Base-by-base conservation (phyloP, 345 rosid species). In the Arabis alpina region DNA sequence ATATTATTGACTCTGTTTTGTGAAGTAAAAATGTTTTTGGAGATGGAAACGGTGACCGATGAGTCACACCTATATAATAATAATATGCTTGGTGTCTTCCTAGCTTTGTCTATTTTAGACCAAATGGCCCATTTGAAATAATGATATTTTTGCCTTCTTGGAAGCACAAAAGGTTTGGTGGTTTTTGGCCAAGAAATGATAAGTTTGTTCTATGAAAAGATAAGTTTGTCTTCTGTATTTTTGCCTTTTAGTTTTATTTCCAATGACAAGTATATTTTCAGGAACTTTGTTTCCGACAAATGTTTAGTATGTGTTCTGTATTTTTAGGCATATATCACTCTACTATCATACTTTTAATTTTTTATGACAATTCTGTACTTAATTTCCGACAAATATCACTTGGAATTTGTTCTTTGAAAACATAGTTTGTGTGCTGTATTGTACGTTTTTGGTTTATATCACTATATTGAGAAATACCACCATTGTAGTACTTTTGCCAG, bases 71-170 rank as follows among this genome's bases (percentile, higher is more conserved):
- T 51, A 48, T 34, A 34, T 34, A 34, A 5, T 32, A 32, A 5
- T 32, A 34, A 15, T 2, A 30, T 10, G 19, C 32, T 63, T 48
- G 42, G 24, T 13, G 61, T 71, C 2, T 48, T 13, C 12, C 1
- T 61, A 30, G 28, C 36, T 43, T n/a, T 61, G 14, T 19, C 56
- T n/a, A 24, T 32, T 24, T 71, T 61, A 39, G 75, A 52, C 75
- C 41, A 0, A 51, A 25, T 40, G 48, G 42, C 51, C 41, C 56
- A 57, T 24, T 59, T 57, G 19, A 8, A 16, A 7, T 1, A 11
- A 3, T 36, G 8, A 5, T 44, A 9, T 39, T 2, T 0, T 54
- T 10, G 40, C 30, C 58, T 61, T 45, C 43, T 8, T 9, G 30
- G 12, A 16, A 32, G 19, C 45, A 61, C 75, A 61, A 42, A 51